phyloP scores from a whole-genome alignment of 495 filamentous ascomycete genomes.

The Trichoderma gamsii region DNA sequence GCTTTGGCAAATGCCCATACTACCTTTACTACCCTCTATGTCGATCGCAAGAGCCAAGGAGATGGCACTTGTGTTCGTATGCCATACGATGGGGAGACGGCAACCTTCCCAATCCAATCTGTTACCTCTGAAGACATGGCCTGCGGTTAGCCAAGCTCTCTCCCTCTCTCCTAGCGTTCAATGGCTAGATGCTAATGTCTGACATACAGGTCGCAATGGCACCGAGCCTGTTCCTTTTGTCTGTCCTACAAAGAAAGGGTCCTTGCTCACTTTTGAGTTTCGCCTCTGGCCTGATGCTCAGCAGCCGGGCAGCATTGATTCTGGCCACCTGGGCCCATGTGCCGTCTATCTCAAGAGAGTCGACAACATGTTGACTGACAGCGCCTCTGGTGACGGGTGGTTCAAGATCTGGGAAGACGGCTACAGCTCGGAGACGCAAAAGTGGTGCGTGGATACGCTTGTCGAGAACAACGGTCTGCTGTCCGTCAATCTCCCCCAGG shows the following conservation, averaged over 20 bases:
- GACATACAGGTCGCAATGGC: constrained; percentile 49
- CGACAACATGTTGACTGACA: constrained; percentile 34
- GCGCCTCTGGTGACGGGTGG: constrained; percentile 60
- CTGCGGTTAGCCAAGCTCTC: constrained; percentile 50
- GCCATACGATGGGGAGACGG: constrained; percentile 41
- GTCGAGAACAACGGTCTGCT: constrained; percentile 59
- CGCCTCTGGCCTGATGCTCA: constrained; percentile 53
- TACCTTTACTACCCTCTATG: constrained; percentile 57
- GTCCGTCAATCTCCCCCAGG: constrained; percentile 51
- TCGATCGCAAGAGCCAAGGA: constrained; percentile 60
- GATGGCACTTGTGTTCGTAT: constrained; percentile 66
- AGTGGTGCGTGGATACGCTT: constrained; percentile 65
- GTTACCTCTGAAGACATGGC: constrained; percentile 57
- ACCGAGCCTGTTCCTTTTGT: constrained; percentile 50
- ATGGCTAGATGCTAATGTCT: neutral
- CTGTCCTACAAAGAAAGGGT: constrained; percentile 47
- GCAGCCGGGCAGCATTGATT: constrained; percentile 50
- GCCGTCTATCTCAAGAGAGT: constrained; percentile 68
- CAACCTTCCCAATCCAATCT: constrained; percentile 49
- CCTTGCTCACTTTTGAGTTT: constrained; percentile 57
- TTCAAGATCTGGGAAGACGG: constrained; percentile 73
- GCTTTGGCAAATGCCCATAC: constrained; percentile 51
- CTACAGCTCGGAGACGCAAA: constrained; percentile 43
- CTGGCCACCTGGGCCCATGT: constrained; percentile 62
- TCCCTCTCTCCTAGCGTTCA: neutral